Percentiles rank a stretch among this genome's conserved stretches.
phyloP scores from a whole-genome alignment of 2,329 filamentous ascomycete species.

The Sporothrix sp. region DNA sequence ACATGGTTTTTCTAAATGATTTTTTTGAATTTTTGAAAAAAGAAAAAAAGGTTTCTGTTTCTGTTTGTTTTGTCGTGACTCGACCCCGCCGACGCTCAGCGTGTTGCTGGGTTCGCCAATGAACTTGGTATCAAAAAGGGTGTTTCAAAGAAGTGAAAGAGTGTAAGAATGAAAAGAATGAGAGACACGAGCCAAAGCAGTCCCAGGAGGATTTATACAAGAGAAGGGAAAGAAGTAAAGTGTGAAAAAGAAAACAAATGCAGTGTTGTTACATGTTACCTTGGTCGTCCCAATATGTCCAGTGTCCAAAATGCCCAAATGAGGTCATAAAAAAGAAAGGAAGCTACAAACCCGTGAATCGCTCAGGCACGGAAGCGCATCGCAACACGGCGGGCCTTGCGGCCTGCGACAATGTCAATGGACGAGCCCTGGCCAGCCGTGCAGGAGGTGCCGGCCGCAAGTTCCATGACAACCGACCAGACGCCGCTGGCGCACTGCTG shows the following conservation, averaged over 20 bases:
- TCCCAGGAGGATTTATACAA: background rate
- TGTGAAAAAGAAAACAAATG: background rate
- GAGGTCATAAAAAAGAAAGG: background rate
- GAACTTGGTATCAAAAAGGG: background rate
- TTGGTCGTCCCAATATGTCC: too few relatives aligned
- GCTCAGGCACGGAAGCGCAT: conserved; percentile 4
- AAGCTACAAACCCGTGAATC: background rate
- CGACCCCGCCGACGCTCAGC: conserved; percentile 7
- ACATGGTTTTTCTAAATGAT: too few relatives aligned
- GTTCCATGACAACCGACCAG: conserved; percentile 33
- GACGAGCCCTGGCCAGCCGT: conserved; percentile 25
- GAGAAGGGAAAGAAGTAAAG: conserved; percentile 1
- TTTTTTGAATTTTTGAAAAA: background rate
- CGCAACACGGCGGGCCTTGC: conserved; percentile 20
- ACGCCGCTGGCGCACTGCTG: conserved; percentile 42
- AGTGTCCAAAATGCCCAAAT: background rate
- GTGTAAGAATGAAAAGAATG: background rate
- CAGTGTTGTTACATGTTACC: conserved; percentile 4
- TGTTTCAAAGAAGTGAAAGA: background rate
- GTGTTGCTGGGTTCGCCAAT: background rate
- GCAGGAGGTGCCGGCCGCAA: conserved; percentile 40
- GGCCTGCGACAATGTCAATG: conserved; percentile 20
- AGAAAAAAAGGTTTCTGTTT: conserved; percentile 6
- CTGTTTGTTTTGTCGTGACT: conserved; percentile 1
- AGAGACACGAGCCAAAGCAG: background rate